Conservation (phyloP, 2,329 filamentous ascomycete species). For the Bimuria novae-zelandiae region DNA sequence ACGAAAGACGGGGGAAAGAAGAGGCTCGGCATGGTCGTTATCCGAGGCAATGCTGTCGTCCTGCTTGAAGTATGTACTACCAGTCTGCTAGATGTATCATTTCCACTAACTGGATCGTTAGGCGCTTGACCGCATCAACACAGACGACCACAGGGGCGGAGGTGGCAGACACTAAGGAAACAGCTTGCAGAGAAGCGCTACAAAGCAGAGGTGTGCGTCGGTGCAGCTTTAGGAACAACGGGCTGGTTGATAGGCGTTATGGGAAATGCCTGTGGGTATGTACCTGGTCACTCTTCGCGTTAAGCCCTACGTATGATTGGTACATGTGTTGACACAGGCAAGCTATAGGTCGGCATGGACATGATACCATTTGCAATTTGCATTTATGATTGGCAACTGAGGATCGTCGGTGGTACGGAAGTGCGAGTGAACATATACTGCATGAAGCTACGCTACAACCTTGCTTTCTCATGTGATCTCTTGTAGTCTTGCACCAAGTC, state of each 20-base stretch:
- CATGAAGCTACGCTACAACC: constrained; percentile 31
- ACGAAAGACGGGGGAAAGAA: constrained; percentile 90
- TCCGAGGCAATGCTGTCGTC: constrained; percentile 96
- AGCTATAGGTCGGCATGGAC: constrained; percentile 26
- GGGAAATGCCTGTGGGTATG: constrained; percentile 15
- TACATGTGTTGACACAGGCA: constrained; percentile 27
- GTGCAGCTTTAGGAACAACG: background rate
- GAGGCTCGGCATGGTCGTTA: constrained; percentile 91
- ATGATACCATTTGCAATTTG: constrained; percentile 32
- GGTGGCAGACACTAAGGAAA: constrained; percentile 30
- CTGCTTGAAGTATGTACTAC: constrained; percentile 75
- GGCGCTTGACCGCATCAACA: constrained; percentile 45
- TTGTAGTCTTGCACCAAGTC: constrained; percentile 64
- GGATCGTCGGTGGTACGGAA: constrained; percentile 15
- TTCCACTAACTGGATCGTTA: constrained; percentile 18
- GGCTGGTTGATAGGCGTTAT: constrained; percentile 15
- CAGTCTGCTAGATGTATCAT: background rate
- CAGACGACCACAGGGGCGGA: constrained; percentile 40
- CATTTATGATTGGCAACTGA: constrained; percentile 3
- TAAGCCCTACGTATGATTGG: constrained; percentile 9
- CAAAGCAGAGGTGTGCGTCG: background rate
- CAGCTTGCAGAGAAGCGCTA: background rate
- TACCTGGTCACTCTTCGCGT: constrained; percentile 9
- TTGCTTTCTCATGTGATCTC: constrained; percentile 42
- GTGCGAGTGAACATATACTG: constrained; percentile 15